Conservation (phyloP, 1,139 yeast species). For the Kluyveromyces marxianus region DNA sequence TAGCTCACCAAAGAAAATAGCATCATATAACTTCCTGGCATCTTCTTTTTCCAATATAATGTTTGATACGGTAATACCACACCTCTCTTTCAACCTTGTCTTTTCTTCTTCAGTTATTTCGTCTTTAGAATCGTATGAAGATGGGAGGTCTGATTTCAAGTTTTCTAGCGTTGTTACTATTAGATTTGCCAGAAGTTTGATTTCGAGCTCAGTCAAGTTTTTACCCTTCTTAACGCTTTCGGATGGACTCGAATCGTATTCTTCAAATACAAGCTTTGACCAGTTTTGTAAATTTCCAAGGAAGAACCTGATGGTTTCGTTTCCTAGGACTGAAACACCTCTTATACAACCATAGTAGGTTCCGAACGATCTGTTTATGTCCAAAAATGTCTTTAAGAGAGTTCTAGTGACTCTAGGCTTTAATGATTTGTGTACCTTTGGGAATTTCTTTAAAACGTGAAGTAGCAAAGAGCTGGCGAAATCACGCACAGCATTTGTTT, state of each 20-base stretch:
- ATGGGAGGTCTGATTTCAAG: conserved; percentile 30
- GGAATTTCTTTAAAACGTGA: conserved; percentile 69
- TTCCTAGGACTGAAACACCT: conserved; percentile 78
- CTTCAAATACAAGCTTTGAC: conserved; percentile 49
- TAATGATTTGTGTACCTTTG: conserved; percentile 80
- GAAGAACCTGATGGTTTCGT: conserved; percentile 80
- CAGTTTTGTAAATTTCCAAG: conserved; percentile 81
- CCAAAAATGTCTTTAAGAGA: conserved; percentile 80
- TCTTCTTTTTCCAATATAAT: conserved; percentile 46
- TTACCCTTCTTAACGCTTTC: conserved; percentile 13
- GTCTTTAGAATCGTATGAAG: conserved; percentile 31
- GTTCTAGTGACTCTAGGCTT: conserved; percentile 95
- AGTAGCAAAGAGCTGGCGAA: conserved; percentile 80
- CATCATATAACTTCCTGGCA: conserved; percentile 50
- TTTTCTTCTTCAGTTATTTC: conserved; percentile 39
- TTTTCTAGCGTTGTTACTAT: conserved; percentile 46
- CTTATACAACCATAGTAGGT: conserved; percentile 88
- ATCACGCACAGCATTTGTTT: conserved; percentile 65
- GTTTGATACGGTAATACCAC: conserved; percentile 55
- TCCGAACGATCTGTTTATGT: conserved; percentile 66
- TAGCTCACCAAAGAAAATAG: conserved; percentile 71
- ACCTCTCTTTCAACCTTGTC: conserved; percentile 43
- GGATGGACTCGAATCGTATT: conserved; percentile 12
- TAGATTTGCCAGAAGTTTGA: conserved; percentile 39
- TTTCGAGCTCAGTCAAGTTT: conserved; percentile 35